Base-by-base conservation (phyloP, 176 grass and related monocot genomes). In the Zoysia pacifica region DNA sequence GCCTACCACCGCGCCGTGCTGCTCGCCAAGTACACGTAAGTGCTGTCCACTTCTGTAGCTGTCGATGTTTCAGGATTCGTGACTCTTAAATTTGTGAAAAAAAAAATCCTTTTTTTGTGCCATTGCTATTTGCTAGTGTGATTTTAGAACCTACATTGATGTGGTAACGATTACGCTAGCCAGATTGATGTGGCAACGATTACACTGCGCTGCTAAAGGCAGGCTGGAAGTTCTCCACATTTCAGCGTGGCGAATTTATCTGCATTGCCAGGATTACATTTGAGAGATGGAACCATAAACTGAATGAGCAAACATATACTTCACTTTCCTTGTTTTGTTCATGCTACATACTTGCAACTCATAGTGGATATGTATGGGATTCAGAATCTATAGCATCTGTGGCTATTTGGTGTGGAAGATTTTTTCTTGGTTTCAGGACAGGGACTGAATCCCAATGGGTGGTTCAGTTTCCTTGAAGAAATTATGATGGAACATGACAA, bases 1-100 rank as follows among this genome's bases (percentile, higher is more conserved):
- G 96, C 81, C 4, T 99, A 99, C 80, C 92, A 95, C 73, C 96
- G 96, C 37, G 90, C 96, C 2, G 96, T 95, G 75, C 87, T 99
- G 44, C 92, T 99, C 71, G 88, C 92, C 35, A 95, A 93, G 3
- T 88, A 93, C 52, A 91, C 96, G 96, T 95, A 75, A 90, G 89
- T 87, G 55, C 0, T 74, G 7, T 36, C 2, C 74, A 0, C 51
- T 67, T 2, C 54, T 48, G 1, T 28, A 48, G 48, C 3, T 66
- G 71, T 50, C 18, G 0, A 4, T 52, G 54, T 58, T 77, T 70
- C 9, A 68, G 56, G 2, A 45, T 42, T 28, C 28, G 28, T 28
- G 28, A 28, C 28, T 28, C 28, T 28, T 28, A 28, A 28, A 28
- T 28, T 16, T 9, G 8, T 7, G 10, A 51, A 6, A 11, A 36